phyloP scores from a whole-genome alignment of 176 grass and related monocot species.

The Aegilops bicornis region DNA sequence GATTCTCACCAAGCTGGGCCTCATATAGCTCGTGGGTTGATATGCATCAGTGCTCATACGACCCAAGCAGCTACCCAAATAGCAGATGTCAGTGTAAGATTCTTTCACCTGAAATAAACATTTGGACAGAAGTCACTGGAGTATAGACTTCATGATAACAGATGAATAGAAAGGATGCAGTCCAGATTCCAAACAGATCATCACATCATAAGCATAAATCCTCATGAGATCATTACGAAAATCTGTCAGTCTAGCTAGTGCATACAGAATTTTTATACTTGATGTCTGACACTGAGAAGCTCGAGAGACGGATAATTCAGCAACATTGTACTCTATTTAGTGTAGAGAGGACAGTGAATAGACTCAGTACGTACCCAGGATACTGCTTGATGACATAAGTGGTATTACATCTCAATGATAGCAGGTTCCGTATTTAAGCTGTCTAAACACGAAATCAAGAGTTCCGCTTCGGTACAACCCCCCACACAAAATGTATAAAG shows the following conservation, averaged over 20 bases:
- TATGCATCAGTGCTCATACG: constrained; percentile 24
- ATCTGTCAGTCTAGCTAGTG: not conserved
- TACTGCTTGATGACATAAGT: constrained; percentile 19
- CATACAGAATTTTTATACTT: not conserved
- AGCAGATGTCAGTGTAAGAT: constrained; percentile 30
- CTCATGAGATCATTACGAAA: not conserved
- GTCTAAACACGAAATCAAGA: not conserved
- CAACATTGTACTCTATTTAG: constrained; percentile 4
- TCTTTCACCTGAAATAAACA: constrained; percentile 44
- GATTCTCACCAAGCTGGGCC: constrained; percentile 48
- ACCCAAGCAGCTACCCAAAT: constrained; percentile 26
- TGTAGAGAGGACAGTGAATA: not conserved
- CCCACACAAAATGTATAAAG: no score
- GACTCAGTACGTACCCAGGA: constrained; percentile 14
- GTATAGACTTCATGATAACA: constrained; percentile 7
- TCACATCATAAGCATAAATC: constrained; percentile 16
- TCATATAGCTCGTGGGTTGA: constrained; percentile 27
- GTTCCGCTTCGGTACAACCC: no score
- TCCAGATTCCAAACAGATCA: not conserved
- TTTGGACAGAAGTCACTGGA: constrained; percentile 17
- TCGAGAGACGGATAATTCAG: constrained; percentile 10
- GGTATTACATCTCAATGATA: constrained; percentile 4
- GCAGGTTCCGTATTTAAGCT: not conserved
- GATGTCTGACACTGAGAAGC: constrained; percentile 11
- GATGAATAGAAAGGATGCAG: constrained; percentile 4